Evolutionary conservation across 1,284 basidiomycete genomes (phyloP).

Genomic region (Leucoagaricus sp.): DNA sequence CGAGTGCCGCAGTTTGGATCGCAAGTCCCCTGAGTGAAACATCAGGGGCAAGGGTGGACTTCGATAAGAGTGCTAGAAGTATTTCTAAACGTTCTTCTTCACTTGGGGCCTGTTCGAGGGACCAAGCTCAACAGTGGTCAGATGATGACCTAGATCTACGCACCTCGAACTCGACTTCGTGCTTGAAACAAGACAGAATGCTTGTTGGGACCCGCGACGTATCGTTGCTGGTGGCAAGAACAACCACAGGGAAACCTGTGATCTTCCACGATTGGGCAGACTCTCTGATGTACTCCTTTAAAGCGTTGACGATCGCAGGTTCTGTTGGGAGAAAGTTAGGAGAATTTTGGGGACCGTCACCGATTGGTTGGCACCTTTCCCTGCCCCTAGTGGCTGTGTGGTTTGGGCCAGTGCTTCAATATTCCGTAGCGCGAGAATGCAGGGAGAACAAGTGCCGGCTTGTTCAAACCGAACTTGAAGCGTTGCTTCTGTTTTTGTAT

Average conservation of each 20-base stretch:
- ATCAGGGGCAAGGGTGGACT: slow-evolving; percentile 67
- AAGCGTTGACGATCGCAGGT: slow-evolving; percentile 56
- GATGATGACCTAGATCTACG: slow-evolving; percentile 5
- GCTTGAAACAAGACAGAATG: slow-evolving; percentile 83
- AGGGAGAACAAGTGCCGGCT: slow-evolving; percentile 82
- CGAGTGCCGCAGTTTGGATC: slow-evolving; percentile 89
- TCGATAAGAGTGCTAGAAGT: slow-evolving; percentile 51
- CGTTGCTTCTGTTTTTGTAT: slow-evolving; percentile 77
- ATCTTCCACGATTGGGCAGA: slow-evolving; percentile 56
- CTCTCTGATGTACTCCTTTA: slow-evolving; percentile 69
- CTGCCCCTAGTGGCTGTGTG: slow-evolving; percentile 66
- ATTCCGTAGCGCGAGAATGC: slow-evolving; percentile 82
- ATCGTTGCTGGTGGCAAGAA: slow-evolving; percentile 79
- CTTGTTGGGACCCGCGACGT: slow-evolving; percentile 66
- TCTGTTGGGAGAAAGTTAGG: slow-evolving; percentile 41
- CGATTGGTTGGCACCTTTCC: slow-evolving; percentile 75
- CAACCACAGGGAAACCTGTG: slow-evolving; percentile 67
- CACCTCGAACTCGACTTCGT: slow-evolving; percentile 81
- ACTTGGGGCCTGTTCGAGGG: slow-evolving; percentile 87
- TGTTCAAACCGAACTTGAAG: slow-evolving; percentile 80
- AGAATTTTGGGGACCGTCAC: background rate
- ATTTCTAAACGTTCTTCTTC: slow-evolving; percentile 76
- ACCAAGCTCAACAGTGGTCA: too few species aligned
- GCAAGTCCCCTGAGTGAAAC: slow-evolving; percentile 77
- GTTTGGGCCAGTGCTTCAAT: slow-evolving; percentile 83